These are phyloP conservation scores for Cladophialophora bantiana DNA, from an alignment of 2,329 filamentous ascomycete genomes.

Conservation along the genomic window DNA sequence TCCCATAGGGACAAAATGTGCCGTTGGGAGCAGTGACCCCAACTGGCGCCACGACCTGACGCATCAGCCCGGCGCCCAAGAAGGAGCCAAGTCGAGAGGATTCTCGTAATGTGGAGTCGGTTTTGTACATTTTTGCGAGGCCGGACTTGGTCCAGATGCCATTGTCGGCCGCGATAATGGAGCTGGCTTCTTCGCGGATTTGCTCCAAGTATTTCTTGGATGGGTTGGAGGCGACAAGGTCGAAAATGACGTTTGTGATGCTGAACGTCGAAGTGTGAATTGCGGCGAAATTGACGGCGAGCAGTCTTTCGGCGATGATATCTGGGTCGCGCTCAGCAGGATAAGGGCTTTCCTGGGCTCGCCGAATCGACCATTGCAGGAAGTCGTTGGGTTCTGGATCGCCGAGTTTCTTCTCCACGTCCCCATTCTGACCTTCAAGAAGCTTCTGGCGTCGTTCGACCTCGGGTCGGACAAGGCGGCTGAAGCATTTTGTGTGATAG, in stretches of 20 bases:
- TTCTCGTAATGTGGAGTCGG: constrained; percentile 55
- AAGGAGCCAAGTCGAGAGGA: constrained; percentile 52
- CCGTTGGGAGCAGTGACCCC: constrained; percentile 49
- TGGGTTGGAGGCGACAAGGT: constrained; percentile 41
- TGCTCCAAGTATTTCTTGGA: constrained; percentile 36
- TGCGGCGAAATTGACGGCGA: constrained; percentile 56
- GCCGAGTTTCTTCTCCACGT: constrained; percentile 50
- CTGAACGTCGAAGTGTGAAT: constrained; percentile 46
- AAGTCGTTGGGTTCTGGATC: constrained; percentile 61
- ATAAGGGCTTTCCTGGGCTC: constrained; percentile 56
- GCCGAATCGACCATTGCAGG: constrained; percentile 64
- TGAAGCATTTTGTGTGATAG: constrained; percentile 56
- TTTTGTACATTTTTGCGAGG: constrained; percentile 47
- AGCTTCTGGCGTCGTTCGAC: constrained; percentile 59
- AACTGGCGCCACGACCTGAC: constrained; percentile 41
- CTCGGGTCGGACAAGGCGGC: constrained; percentile 55
- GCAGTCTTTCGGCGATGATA: constrained; percentile 59
- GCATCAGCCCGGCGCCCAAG: constrained; percentile 44
- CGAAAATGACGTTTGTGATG: constrained; percentile 43
- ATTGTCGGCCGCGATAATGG: constrained; percentile 40
- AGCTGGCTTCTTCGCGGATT: constrained; percentile 48
- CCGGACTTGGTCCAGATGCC: constrained; percentile 48
- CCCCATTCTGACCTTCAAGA: constrained; percentile 53
- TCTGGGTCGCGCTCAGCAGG: constrained; percentile 54
- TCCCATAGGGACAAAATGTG: constrained; percentile 55